Evolutionary conservation across 2,329 filamentous ascomycete species (phyloP).

Genomic region (Xylaria sp.): DNA sequence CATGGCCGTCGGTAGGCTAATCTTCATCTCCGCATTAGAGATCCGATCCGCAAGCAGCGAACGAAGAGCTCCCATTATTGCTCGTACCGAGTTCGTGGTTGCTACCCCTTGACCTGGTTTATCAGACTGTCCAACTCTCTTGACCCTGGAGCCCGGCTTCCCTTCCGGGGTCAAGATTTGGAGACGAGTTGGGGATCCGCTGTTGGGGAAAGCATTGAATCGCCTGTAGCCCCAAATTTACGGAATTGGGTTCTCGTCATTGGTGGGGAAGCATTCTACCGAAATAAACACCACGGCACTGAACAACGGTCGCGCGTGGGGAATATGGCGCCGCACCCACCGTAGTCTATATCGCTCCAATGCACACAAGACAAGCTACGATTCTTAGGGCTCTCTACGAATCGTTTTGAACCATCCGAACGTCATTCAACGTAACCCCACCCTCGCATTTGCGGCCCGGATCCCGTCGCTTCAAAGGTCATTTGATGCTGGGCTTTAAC

Average conservation of each 20-base stretch:
- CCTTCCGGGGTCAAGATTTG: constrained; percentile 19
- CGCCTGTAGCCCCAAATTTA: background rate
- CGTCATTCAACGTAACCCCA: constrained; percentile 8
- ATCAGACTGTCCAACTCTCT: constrained; percentile 9
- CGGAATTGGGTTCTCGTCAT: constrained; percentile 30
- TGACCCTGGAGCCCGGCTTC: constrained; percentile 1
- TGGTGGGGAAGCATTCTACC: constrained; percentile 41
- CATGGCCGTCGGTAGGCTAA: constrained; percentile 8
- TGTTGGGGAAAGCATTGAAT: constrained; percentile 12
- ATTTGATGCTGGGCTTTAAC: background rate
- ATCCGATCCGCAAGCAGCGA: background rate
- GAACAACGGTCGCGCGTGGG: constrained; percentile 11
- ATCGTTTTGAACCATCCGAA: constrained; percentile 4
- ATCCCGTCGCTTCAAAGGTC: constrained; percentile 27
- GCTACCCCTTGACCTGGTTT: constrained; percentile 8
- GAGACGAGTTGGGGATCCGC: constrained; percentile 26
- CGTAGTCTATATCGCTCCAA: constrained; percentile 5
- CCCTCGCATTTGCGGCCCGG: constrained; percentile 34
- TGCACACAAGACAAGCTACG: constrained; percentile 12
- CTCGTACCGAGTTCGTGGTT: constrained; percentile 1
- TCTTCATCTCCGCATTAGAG: constrained; percentile 9
- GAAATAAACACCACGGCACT: constrained; percentile 14
- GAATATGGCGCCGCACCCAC: constrained; percentile 10
- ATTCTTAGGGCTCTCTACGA: constrained; percentile 11
- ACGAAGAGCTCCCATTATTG: background rate